phyloP scores from a whole-genome alignment of 116 monocot genomes.

The Trichopus zeylanicus region DNA sequence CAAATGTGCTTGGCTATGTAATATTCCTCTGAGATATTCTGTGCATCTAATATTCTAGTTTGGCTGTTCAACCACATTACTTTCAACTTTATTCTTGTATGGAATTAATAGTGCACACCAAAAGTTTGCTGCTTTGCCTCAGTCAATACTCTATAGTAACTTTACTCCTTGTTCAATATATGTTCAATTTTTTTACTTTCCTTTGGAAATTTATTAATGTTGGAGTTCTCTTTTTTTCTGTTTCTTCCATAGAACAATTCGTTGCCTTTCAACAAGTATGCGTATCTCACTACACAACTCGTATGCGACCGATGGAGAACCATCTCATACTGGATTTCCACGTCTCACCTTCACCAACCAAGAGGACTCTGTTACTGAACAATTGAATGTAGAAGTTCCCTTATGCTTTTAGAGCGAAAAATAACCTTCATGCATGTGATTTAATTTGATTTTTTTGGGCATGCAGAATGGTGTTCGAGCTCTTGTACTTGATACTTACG shows the following conservation, averaged over 20 bases:
- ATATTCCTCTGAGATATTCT: too few species aligned
- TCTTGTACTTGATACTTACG: conserved; percentile 74
- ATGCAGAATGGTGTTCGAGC: conserved; percentile 63
- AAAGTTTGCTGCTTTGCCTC: too few species aligned
- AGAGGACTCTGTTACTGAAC: conserved; percentile 67
- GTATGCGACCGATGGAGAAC: conserved; percentile 59
- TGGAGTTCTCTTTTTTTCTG: background rate
- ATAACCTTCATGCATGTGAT: background rate
- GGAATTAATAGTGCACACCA: too few species aligned
- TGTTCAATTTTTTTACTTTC: too few species aligned
- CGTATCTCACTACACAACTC: conserved; percentile 85
- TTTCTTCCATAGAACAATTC: conserved; percentile 59
- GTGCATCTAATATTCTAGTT: too few species aligned
- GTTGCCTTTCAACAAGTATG: conserved; percentile 81
- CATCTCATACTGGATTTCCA: conserved; percentile 61
- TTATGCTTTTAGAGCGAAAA: background rate
- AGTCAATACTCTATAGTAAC: too few species aligned
- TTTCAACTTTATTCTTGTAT: too few species aligned
- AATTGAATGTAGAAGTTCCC: conserved; percentile 38
- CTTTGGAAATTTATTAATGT: too few species aligned
- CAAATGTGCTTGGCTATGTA: too few species aligned
- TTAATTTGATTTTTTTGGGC: background rate
- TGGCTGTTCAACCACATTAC: too few species aligned
- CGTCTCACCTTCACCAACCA: conserved; percentile 61
- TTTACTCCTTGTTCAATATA: too few species aligned